Base-by-base conservation (phyloP, 1,284 basidiomycete genomes). In the Malassezia yamatoensis region DNA sequence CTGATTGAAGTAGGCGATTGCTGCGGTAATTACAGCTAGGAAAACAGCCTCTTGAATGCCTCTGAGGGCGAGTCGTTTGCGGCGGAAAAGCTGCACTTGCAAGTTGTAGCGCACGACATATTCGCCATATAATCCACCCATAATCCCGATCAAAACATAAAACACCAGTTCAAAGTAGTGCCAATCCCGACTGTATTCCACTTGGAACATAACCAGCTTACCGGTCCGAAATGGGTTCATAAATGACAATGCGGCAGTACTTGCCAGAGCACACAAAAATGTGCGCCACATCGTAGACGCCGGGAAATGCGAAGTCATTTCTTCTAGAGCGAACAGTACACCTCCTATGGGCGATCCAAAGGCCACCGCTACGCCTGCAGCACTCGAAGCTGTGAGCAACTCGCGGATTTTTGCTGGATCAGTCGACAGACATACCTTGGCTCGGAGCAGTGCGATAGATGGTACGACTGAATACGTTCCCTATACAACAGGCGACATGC, bases 191-290 rank as follows among this genome's bases (percentile, higher is more conserved):
- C 88, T 89, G 76, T 98, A 98, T 6, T 90, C 93, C 60, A 98
- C 90, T 75, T 96, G 90, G 79, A 98, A 98, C 60, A 96, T 78
- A 67, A 98, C 94, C 32, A 99, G 83, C 75, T 98, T 98, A 36
- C 94, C 94, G 0, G 94, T 98, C 24, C 91, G 82, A 78, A 90
- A 99, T 0, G 94, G 94, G 72, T 98, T 96, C 86, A 99, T 91
- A 2, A 88, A 87, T 86, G 91, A 87, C 32, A 99, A 79, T 0
- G 91, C 93, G 62, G 96, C 89, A 0, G 93, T 96, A 3, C 94
- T 93, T 21, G 96, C 86, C 50, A 99, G 78, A 12, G 94, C 94
- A 76, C 94, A 98, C 67, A 98, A 85, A 75, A 98, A 96, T 68
- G 87, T 90, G 64, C 86, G 80, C 91, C 91, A 98, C 90, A 98